Conservation (phyloP, 345 rosid species). For the Linum trigynum region DNA sequence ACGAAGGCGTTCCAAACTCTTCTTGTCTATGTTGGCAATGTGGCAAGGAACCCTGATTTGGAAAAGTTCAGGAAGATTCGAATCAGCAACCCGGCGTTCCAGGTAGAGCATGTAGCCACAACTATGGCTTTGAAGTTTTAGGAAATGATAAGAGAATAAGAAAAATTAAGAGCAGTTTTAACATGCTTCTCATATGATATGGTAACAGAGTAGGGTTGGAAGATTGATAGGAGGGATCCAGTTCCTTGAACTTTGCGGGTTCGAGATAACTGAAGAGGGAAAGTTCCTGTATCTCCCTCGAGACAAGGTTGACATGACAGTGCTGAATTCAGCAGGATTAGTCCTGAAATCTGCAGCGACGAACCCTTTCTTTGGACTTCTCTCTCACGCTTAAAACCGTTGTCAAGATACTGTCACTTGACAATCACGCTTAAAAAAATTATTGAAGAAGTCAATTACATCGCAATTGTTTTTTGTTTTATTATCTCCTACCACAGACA, state of each 20-base stretch:
- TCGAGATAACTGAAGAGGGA: constrained; percentile 42
- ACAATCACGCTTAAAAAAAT: too few species aligned
- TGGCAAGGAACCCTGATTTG: constrained; percentile 38
- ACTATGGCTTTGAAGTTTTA: neutral
- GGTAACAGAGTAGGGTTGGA: constrained; percentile 52
- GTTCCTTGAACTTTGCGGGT: constrained; percentile 85
- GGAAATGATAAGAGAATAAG: too few species aligned
- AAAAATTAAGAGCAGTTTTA: neutral
- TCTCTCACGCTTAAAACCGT: constrained; percentile 17
- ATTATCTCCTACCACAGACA: too few species aligned
- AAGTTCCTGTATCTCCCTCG: constrained; percentile 42
- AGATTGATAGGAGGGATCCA: constrained; percentile 44
- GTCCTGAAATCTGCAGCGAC: constrained; percentile 47
- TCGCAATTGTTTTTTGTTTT: too few species aligned
- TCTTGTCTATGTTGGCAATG: constrained; percentile 51
- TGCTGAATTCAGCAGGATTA: constrained; percentile 45
- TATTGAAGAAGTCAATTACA: too few species aligned
- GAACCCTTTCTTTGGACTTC: constrained; percentile 70
- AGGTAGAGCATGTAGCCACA: constrained; percentile 18
- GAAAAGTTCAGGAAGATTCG: constrained; percentile 73
- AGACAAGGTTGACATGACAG: constrained; percentile 34
- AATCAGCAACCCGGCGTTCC: constrained; percentile 48
- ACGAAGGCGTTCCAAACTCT: constrained; percentile 61
- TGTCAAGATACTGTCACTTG: too few species aligned
- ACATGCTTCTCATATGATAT: neutral